These are phyloP conservation scores for Heterococcus sp. DNA, from an alignment of 108 stramenopile genomes.

Conservation along the genomic window DNA sequence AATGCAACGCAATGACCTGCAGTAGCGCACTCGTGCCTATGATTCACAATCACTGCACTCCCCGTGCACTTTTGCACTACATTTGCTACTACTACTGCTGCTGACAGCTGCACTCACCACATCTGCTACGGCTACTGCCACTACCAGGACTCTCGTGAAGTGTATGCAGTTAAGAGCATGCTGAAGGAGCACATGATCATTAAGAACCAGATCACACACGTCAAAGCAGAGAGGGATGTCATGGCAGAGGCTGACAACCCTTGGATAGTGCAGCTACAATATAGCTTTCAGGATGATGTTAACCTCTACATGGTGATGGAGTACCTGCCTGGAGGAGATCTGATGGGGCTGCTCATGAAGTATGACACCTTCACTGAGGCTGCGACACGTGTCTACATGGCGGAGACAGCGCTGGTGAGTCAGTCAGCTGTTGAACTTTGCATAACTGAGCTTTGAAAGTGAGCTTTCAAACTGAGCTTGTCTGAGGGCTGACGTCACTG, in stretches of 20 bases:
- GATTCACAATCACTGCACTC: too few species aligned
- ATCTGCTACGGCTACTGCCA: too few species aligned
- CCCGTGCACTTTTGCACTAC: too few species aligned
- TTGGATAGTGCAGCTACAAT: conserved; percentile 92
- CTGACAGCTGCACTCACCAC: too few species aligned
- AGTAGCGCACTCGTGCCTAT: too few species aligned
- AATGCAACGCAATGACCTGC: too few species aligned
- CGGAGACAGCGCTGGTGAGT: conserved; percentile 96
- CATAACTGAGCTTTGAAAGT: conserved; percentile 38
- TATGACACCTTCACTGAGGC: conserved; percentile 68
- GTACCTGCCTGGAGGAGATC: conserved; percentile 95
- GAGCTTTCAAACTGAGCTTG: not conserved
- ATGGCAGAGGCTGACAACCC: conserved; percentile 76
- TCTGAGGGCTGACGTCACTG: conserved; percentile 22
- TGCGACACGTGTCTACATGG: conserved; percentile 92
- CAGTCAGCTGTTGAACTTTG: too few species aligned
- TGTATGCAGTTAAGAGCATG: conserved; percentile 97
- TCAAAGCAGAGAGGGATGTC: conserved; percentile 92
- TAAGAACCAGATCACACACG: conserved; percentile 99
- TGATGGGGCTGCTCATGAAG: conserved; percentile 89
- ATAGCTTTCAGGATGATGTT: conserved; percentile 75
- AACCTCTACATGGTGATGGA: conserved; percentile 85
- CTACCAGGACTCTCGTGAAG: conserved; percentile 43
- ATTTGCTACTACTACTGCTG: too few species aligned
- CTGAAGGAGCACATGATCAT: conserved; percentile 99